Evolutionary conservation across 2,329 filamentous ascomycete genomes (phyloP).

Genomic region (Fusarium ramigenum): DNA sequence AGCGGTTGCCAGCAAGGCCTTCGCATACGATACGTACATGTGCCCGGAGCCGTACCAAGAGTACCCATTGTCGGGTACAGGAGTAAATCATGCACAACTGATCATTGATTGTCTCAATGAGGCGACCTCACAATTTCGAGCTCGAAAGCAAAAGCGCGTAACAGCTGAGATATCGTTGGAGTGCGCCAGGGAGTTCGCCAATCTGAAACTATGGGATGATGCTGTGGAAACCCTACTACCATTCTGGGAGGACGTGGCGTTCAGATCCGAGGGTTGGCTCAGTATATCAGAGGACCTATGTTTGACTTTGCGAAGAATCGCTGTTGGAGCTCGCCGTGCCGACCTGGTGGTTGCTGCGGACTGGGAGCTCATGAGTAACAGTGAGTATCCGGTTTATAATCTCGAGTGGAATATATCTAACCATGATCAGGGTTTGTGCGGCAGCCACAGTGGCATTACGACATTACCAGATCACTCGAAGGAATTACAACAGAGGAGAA

Average conservation of each 20-base stretch:
- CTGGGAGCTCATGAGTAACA: conserved; percentile 70
- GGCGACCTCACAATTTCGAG: conserved; percentile 64
- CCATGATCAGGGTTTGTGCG: conserved; percentile 59
- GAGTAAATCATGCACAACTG: conserved; percentile 64
- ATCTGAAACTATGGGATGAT: conserved; percentile 61
- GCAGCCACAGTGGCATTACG: conserved; percentile 68
- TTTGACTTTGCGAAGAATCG: conserved; percentile 69
- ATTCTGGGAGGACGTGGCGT: conserved; percentile 66
- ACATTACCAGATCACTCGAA: conserved; percentile 66
- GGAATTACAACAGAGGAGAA: conserved; percentile 55
- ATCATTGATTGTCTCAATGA: conserved; percentile 63
- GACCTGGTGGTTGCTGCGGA: conserved; percentile 69
- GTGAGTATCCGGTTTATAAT: conserved; percentile 51
- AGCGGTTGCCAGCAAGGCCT: conserved; percentile 59
- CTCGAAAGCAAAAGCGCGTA: conserved; percentile 61
- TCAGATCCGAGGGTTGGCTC: conserved; percentile 68
- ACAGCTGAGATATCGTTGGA: conserved; percentile 67
- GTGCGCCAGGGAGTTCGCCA: conserved; percentile 64
- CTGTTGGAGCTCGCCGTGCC: conserved; percentile 60
- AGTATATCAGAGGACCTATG: conserved; percentile 67
- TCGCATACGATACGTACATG: conserved; percentile 72
- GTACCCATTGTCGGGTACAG: conserved; percentile 59
- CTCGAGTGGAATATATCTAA: conserved; percentile 4
- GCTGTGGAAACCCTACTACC: conserved; percentile 64
- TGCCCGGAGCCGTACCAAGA: conserved; percentile 71